Conservation (phyloP, 352 stramenopile genomes). For the Phytophthora pinifolia region DNA sequence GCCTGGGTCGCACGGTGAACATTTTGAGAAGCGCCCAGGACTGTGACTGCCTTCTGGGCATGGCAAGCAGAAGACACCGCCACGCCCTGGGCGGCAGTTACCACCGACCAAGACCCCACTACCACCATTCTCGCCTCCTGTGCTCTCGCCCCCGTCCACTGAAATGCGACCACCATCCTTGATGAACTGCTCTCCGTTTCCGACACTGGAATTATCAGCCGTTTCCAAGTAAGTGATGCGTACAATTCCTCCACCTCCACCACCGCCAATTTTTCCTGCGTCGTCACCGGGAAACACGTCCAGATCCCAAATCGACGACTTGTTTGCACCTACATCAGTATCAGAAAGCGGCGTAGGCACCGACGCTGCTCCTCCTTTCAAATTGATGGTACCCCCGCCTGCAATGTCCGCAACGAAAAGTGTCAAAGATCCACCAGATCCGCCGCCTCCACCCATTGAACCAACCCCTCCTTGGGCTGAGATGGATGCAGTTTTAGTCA, state of each 20-base stretch:
- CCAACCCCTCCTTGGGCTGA: conserved; percentile 56
- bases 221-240: conserved; percentile 52
- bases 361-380: conserved; percentile 49
- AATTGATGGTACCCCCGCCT: conserved; percentile 61
- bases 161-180: conserved; percentile 52
- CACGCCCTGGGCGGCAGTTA: conserved; percentile 68
- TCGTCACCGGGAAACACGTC: conserved; percentile 13
- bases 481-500: conserved; percentile 46
- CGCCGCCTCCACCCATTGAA: conserved; percentile 65
- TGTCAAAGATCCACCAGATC: conserved; percentile 64
- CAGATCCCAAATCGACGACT: conserved; percentile 38
- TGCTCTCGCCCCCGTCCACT: conserved; percentile 48
- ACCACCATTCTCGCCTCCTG: conserved; percentile 57
- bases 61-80: conserved; percentile 63
- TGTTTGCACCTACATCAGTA: conserved; percentile 12
- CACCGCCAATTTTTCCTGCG: conserved; percentile 46
- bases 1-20: conserved; percentile 67
- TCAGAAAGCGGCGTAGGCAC: conserved; percentile 6
- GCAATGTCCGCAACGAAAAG: conserved; percentile 58
- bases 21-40: conserved; percentile 52
- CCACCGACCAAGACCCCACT: conserved; percentile 46
- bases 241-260: conserved; percentile 59
- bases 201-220: conserved; percentile 18
- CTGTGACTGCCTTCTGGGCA: conserved; percentile 72
- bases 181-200: conserved; percentile 56